These are phyloP conservation scores for Marasmius fiardii DNA, from an alignment of 1,284 basidiomycete species.

Conservation along the genomic window DNA sequence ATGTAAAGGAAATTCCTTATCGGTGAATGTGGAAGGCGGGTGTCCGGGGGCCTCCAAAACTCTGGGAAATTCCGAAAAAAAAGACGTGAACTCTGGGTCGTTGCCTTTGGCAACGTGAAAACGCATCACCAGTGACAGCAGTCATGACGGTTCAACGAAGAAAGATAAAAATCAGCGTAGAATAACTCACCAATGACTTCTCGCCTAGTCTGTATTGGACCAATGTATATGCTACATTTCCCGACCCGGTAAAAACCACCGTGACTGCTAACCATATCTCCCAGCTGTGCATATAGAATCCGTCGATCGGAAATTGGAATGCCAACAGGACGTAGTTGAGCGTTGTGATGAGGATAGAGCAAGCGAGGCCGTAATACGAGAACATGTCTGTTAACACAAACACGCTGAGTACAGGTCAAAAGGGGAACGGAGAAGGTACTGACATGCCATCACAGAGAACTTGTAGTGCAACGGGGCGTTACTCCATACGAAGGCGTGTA, in stretches of 20 bases:
- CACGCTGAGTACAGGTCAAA: neutral
- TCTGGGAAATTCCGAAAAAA: too few species aligned
- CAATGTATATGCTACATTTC: constrained; percentile 72
- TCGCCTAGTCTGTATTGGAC: constrained; percentile 76
- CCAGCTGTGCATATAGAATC: constrained; percentile 70
- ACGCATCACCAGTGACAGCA: neutral
- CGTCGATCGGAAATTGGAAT: constrained; percentile 63
- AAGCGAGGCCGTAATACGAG: constrained; percentile 83
- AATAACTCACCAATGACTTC: constrained; percentile 47
- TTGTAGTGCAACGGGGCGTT: constrained; percentile 79
- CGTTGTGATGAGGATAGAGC: constrained; percentile 60
- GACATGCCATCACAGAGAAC: constrained; percentile 71
- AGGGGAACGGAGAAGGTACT: constrained; percentile 27
- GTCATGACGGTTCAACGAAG: neutral
- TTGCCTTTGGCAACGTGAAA: neutral
- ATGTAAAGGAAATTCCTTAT: neutral
- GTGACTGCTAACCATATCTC: constrained; percentile 79
- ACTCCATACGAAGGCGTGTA: constrained; percentile 74
- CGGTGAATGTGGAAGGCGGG: too few species aligned
- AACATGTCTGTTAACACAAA: constrained; percentile 62
- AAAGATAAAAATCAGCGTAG: constrained; percentile 29
- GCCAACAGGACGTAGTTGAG: constrained; percentile 78
- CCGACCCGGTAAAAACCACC: constrained; percentile 73
- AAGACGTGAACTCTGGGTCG: neutral
- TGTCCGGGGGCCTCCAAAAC: constrained; percentile 8